Evolutionary conservation across 1,284 basidiomycete genomes (phyloP).

Genomic region (Cutaneotrichosporon cavernicola): DNA sequence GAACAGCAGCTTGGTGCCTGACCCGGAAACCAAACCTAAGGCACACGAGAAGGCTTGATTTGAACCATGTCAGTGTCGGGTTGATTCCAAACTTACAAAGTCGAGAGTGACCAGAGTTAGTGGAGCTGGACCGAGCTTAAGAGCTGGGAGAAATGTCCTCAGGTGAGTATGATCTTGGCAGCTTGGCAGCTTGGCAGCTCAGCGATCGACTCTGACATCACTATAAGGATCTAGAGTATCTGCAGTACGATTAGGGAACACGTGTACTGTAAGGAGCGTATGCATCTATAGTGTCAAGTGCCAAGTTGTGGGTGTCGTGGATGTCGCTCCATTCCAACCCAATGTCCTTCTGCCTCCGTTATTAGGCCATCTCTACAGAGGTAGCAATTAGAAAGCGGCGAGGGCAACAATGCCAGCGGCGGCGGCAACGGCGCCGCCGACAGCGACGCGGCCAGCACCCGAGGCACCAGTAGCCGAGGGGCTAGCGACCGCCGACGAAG

Average conservation of each 20-base stretch:
- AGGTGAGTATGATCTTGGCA: no score
- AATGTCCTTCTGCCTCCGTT: neutral
- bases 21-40: neutral
- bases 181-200: neutral
- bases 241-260: neutral
- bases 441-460: slow-evolving; percentile 17
- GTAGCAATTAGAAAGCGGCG: slow-evolving; percentile 13
- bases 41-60: no score
- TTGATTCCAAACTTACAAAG: no score
- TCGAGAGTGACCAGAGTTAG: no score
- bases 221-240: slow-evolving; percentile 1
- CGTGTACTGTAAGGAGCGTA: neutral
- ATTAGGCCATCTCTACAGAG: neutral
- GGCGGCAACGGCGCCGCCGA: slow-evolving; percentile 5
- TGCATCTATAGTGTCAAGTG: slow-evolving; percentile 6
- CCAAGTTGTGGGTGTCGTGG: neutral
- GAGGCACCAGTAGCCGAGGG: slow-evolving; percentile 25
- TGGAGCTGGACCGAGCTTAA: no score
- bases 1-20: neutral
- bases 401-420: slow-evolving; percentile 16
- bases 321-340: neutral
- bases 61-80: no score
- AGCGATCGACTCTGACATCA: neutral
- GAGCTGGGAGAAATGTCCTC: no score
- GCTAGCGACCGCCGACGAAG: slow-evolving; percentile 4